Conservation (phyloP, 2,329 filamentous ascomycete species). For the Lachnellula suecica region DNA sequence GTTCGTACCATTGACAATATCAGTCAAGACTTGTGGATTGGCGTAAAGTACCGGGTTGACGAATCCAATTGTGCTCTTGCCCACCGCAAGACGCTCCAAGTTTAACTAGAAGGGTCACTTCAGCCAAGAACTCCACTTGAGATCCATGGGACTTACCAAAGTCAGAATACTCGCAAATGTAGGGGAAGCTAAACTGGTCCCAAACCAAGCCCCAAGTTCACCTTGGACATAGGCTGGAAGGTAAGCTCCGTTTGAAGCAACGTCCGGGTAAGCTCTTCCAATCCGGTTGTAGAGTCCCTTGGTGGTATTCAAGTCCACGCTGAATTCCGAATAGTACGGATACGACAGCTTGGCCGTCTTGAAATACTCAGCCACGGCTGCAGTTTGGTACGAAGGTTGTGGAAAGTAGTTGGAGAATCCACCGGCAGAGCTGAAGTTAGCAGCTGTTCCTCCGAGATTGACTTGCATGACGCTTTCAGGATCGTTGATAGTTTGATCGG, state of each 20-base stretch:
- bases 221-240: too few relatives aligned
- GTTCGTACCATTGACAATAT: constrained; percentile 38
- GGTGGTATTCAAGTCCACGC: not conserved
- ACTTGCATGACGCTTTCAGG: constrained; percentile 54
- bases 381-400: constrained; percentile 47
- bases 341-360: constrained; percentile 14
- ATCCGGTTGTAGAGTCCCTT: constrained; percentile 37
- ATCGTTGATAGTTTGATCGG: too few relatives aligned
- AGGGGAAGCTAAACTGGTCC: not conserved
- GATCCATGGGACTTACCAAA: too few relatives aligned
- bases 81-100: not conserved
- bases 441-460: constrained; percentile 43
- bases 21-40: constrained; percentile 44
- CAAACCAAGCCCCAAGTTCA: not conserved
- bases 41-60: constrained; percentile 52
- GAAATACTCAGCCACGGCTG: constrained; percentile 45
- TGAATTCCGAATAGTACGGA: constrained; percentile 27
- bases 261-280: constrained; percentile 46
- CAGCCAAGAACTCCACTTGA: too few relatives aligned
- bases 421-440: constrained; percentile 42
- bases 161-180: too few relatives aligned
- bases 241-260: constrained; percentile 36
- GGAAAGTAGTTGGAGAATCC: constrained; percentile 54
- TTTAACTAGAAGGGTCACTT: too few relatives aligned
- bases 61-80: constrained; percentile 1